phyloP scores from a whole-genome alignment of 192 early-diverging fungal genomes.

The Mortierella alpina region DNA sequence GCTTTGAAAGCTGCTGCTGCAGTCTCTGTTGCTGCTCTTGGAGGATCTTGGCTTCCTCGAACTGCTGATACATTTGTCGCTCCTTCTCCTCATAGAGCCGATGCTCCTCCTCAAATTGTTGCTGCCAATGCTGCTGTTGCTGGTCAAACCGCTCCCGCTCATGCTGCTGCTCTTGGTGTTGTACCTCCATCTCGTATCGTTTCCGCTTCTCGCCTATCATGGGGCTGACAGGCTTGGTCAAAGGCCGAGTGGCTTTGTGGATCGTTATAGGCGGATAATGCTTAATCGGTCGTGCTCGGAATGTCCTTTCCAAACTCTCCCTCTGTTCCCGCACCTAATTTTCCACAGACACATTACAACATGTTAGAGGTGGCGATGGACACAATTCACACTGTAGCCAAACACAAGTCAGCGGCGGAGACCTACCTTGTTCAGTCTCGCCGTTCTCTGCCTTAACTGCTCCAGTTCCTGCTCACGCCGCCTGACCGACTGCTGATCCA shows the following conservation, averaged over 20 bases:
- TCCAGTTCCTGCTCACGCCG: slow-evolving; percentile 56
- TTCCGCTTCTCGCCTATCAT: slow-evolving; percentile 53
- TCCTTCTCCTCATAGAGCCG: not conserved
- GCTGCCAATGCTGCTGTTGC: not conserved
- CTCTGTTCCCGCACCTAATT: slow-evolving; percentile 29
- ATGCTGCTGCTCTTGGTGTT: slow-evolving; percentile 25
- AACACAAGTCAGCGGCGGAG: not conserved
- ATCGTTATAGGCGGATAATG: slow-evolving; percentile 55
- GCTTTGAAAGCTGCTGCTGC: slow-evolving; percentile 21
- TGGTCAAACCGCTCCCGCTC: slow-evolving; percentile 1
- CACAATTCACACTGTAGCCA: not conserved
- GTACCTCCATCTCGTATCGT: slow-evolving; percentile 36
- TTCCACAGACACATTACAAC: not conserved
- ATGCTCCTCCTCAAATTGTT: not conserved
- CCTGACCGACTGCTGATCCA: slow-evolving; percentile 55
- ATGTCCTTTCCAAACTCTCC: slow-evolving; percentile 20
- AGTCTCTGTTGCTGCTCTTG: slow-evolving; percentile 24
- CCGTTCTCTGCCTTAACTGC: slow-evolving; percentile 36
- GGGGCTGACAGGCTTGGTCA: slow-evolving; percentile 61
- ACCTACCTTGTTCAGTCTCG: slow-evolving; percentile 26
- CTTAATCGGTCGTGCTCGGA: slow-evolving; percentile 60
- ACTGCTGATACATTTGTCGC: slow-evolving; percentile 16
- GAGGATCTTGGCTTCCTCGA: slow-evolving; percentile 34
- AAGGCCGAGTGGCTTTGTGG: slow-evolving; percentile 54
- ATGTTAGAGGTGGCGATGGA: not conserved